These are phyloP conservation scores for Ophiostoma sp. DNA, from an alignment of 2,329 filamentous ascomycete genomes.

Conservation along the genomic window DNA sequence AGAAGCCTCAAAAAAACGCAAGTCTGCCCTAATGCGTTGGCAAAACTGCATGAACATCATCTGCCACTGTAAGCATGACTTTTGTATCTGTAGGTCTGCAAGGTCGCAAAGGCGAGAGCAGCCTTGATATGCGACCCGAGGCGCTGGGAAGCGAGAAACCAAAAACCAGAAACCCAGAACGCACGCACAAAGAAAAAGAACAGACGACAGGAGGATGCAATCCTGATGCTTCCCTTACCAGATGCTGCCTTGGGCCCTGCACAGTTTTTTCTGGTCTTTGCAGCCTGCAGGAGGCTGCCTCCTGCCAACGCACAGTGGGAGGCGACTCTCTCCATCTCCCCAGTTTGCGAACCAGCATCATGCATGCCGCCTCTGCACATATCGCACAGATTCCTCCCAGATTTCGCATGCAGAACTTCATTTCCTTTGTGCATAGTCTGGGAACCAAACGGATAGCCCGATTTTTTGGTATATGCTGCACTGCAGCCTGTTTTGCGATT, in stretches of 20 bases:
- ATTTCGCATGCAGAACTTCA: neutral
- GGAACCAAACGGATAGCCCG: slow-evolving; percentile 22
- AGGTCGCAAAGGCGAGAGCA: slow-evolving; percentile 1
- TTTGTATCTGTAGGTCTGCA: neutral
- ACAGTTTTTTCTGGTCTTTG: neutral
- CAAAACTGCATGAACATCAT: slow-evolving; percentile 9
- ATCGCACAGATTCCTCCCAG: neutral
- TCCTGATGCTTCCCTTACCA: neutral
- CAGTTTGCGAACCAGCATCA: neutral
- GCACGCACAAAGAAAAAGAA: neutral
- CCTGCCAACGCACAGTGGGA: slow-evolving; percentile 4
- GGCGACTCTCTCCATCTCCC: neutral
- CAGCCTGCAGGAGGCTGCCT: slow-evolving; percentile 25
- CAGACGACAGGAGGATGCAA: neutral
- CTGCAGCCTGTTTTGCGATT: neutral
- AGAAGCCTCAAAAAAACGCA: neutral
- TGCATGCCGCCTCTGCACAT: neutral
- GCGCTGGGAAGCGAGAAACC: slow-evolving; percentile 13
- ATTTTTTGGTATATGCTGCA: neutral
- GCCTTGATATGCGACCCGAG: slow-evolving; percentile 13
- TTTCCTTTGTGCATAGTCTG: slow-evolving; percentile 17
- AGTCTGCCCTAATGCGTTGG: slow-evolving; percentile 17
- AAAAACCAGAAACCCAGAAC: neutral
- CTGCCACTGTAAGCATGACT: neutral
- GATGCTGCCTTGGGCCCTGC: neutral